Percentiles rank a stretch among this genome's conserved stretches.
These are phyloP conservation scores for Capsicum chinense DNA, from an alignment of 257 asterid species.

Conservation along the genomic window DNA sequence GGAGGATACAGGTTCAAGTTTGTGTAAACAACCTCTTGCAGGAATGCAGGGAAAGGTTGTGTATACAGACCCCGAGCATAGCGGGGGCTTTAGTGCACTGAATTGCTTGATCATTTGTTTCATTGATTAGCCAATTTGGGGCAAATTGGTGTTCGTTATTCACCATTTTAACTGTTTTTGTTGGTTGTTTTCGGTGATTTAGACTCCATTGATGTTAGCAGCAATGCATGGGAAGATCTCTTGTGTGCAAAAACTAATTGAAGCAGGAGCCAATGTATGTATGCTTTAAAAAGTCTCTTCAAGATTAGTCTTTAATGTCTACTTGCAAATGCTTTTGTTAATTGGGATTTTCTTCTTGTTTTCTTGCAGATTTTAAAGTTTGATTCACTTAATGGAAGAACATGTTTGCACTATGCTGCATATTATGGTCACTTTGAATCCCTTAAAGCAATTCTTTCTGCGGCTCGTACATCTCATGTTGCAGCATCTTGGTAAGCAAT, in stretches of 20 bases:
- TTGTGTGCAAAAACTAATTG: slow-evolving; percentile 80
- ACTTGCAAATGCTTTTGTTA: slow-evolving; percentile 15
- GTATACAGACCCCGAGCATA: too few relatives aligned
- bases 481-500: slow-evolving; percentile 79
- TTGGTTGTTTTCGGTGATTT: slow-evolving; percentile 40
- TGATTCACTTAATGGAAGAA: slow-evolving; percentile 85
- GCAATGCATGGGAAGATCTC: slow-evolving; percentile 97
- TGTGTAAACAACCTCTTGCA: too few relatives aligned
- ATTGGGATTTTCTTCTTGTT: neutral
- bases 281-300: slow-evolving; percentile 2
- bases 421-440: slow-evolving; percentile 88
- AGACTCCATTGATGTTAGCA: slow-evolving; percentile 99
- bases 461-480: slow-evolving; percentile 80
- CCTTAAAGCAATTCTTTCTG: slow-evolving; percentile 70
- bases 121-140: too few relatives aligned
- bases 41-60: too few relatives aligned
- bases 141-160: too few relatives aligned
- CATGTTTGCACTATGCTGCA: slow-evolving; percentile 99
- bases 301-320: slow-evolving; percentile 24
- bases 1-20: too few relatives aligned
- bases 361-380: slow-evolving; percentile 76
- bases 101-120: too few relatives aligned
- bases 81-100: too few relatives aligned
- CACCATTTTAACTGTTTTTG: neutral
- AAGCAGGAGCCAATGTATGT: slow-evolving; percentile 93